phyloP scores from a whole-genome alignment of 306 rosid species.

The Sphenostylis stenocarpa region DNA sequence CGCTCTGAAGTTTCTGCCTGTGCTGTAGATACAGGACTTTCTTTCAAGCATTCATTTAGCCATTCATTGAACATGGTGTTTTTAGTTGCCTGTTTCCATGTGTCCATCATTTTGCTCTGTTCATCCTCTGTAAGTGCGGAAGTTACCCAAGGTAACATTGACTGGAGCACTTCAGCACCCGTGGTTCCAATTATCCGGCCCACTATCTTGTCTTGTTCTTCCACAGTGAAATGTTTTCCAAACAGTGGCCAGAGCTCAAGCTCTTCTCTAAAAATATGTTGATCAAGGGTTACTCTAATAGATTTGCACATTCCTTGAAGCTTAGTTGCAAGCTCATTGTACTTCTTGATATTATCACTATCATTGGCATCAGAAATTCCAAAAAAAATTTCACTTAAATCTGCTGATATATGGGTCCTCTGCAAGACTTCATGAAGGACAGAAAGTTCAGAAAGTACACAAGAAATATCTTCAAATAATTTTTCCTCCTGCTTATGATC shows the following conservation, averaged over 20 bases:
- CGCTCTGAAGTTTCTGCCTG: constrained; percentile 54
- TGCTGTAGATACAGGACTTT: constrained; percentile 61
- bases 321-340: constrained; percentile 87
- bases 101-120: constrained; percentile 95
- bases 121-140: constrained; percentile 98
- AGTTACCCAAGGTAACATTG: constrained; percentile 99
- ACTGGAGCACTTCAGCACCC: constrained; percentile 99
- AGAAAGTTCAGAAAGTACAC: constrained; percentile 86
- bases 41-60: constrained; percentile 97
- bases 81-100: constrained; percentile 98
- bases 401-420: constrained; percentile 41
- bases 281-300: constrained; percentile 85
- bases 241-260: constrained; percentile 97
- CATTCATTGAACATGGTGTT: constrained; percentile 99
- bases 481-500: constrained; percentile 97
- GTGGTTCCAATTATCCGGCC: constrained; percentile 98
- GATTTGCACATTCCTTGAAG: constrained; percentile 99
- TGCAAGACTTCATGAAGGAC: constrained; percentile 69
- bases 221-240: constrained; percentile 89
- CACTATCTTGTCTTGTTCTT: constrained; percentile 97
- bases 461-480: constrained; percentile 84
- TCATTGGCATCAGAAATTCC: constrained; percentile 41
- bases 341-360: constrained; percentile 59
- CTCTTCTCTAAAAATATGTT: constrained; percentile 97
- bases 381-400: constrained; percentile 40